phyloP scores from a whole-genome alignment of 2,329 filamentous ascomycete species.

The Grosmannia penicillata region DNA sequence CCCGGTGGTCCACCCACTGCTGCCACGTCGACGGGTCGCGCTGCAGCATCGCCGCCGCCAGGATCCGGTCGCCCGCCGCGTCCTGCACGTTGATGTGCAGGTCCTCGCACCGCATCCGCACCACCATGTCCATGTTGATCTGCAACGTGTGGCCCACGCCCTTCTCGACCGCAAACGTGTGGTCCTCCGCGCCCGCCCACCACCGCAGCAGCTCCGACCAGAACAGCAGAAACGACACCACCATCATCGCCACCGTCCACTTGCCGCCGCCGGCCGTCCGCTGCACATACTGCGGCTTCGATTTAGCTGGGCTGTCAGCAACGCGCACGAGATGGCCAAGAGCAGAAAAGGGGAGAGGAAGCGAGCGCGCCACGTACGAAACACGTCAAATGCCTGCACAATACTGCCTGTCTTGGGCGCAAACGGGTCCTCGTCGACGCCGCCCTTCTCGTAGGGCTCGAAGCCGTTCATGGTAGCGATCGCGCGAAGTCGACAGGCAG shows the following conservation, averaged over 20 bases:
- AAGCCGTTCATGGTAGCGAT: constrained; percentile 82
- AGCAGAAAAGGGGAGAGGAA: too few species aligned
- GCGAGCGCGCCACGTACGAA: constrained; percentile 54
- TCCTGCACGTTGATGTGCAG: constrained; percentile 97
- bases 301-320: constrained; percentile 53
- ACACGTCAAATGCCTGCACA: constrained; percentile 88
- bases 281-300: constrained; percentile 83
- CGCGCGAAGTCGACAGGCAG: too few species aligned
- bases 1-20: constrained; percentile 63
- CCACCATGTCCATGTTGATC: constrained; percentile 88
- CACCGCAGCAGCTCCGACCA: constrained; percentile 67
- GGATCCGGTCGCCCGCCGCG: constrained; percentile 78
- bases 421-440: constrained; percentile 67
- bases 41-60: constrained; percentile 60
- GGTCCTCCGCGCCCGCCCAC: constrained; percentile 71
- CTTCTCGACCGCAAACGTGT: constrained; percentile 89
- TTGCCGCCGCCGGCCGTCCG: constrained; percentile 77
- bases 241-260: constrained; percentile 74
- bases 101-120: constrained; percentile 75
- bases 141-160: constrained; percentile 76
- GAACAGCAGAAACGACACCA: constrained; percentile 61
- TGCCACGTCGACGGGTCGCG: constrained; percentile 68
- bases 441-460: constrained; percentile 55
- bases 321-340: neutral
- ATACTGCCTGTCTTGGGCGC: constrained; percentile 47